A percentile compares a stretch with the other conserved stretches of the same genome.
Evolutionary conservation across 345 rosid genomes (phyloP).

Genomic region (Aquilaria yunnanensis): DNA sequence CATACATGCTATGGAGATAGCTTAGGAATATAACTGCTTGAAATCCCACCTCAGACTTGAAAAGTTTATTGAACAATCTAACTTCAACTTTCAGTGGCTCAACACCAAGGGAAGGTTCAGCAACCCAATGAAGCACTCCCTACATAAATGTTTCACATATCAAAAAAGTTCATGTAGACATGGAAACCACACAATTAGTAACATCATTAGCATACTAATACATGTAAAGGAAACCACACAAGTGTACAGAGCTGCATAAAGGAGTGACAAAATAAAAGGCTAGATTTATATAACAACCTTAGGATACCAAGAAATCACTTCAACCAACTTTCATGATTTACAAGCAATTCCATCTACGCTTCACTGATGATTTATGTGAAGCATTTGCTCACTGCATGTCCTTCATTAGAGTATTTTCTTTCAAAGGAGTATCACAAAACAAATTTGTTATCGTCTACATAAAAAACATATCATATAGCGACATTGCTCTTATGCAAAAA

Average conservation of each 20-base stretch:
- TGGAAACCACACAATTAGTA: not conserved
- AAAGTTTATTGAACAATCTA: conserved; percentile 85
- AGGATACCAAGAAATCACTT: no score
- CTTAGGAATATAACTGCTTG: not conserved
- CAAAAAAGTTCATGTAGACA: not conserved
- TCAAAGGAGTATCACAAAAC: no score
- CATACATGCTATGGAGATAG: not conserved
- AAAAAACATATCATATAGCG: no score
- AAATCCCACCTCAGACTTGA: conserved; percentile 63
- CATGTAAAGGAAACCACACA: conserved; percentile 16
- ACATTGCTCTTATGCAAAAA: no score
- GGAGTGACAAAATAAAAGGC: not conserved
- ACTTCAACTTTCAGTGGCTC: conserved; percentile 80
- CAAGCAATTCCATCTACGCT: no score
- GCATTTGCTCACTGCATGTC: conserved; percentile 70
- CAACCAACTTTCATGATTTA: no score
- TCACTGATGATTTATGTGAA: not conserved
- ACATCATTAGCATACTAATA: not conserved
- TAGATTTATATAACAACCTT: no score
- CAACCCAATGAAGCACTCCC: conserved; percentile 99
- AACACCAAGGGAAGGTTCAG: conserved; percentile 60
- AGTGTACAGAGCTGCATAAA: conserved; percentile 57
- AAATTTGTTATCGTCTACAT: no score
- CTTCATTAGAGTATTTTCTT: conserved; percentile 34
- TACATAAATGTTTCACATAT: conserved; percentile 5